Percentiles rank a stretch among this genome's conserved stretches.
phyloP scores from a whole-genome alignment of 257 asterid species.

The Nicotiana otophora region DNA sequence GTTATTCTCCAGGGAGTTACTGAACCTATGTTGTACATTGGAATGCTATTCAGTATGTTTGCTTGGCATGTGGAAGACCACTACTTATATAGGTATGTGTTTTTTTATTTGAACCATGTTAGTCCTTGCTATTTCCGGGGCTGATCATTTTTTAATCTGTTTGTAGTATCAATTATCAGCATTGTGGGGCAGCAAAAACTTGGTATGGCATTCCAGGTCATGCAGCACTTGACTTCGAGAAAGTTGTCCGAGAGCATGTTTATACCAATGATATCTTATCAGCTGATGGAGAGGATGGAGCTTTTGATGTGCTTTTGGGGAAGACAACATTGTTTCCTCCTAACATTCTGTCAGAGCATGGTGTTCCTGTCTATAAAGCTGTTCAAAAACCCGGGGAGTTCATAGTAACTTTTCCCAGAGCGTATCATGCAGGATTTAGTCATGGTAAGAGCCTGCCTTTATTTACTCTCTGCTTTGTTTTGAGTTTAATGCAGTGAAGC shows the following conservation, averaged over 20 bases:
- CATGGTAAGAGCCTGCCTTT: slow-evolving; percentile 51
- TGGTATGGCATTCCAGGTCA: slow-evolving; percentile 99
- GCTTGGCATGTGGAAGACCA: slow-evolving; percentile 99
- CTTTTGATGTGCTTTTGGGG: slow-evolving; percentile 90
- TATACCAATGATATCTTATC: slow-evolving; percentile 68
- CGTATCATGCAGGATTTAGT: slow-evolving; percentile 98
- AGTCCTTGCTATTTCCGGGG: slow-evolving; percentile 2
- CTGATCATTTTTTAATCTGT: slow-evolving; percentile 15
- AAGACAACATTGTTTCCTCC: slow-evolving; percentile 97
- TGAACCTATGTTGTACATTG: slow-evolving; percentile 97
- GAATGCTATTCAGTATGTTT: slow-evolving; percentile 97
- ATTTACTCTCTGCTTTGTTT: background rate
- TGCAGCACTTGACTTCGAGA: slow-evolving; percentile 82
- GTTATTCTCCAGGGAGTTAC: slow-evolving; percentile 81
- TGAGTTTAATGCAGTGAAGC: background rate
- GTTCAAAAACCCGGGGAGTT: slow-evolving; percentile 95
- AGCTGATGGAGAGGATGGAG: slow-evolving; percentile 89
- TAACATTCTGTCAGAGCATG: slow-evolving; percentile 61
- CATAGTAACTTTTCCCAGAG: slow-evolving; percentile 87
- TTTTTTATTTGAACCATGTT: background rate
- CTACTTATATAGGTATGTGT: slow-evolving; percentile 74
- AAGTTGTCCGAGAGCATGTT: slow-evolving; percentile 72
- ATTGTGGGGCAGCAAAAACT: slow-evolving; percentile 97
- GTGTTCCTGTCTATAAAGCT: slow-evolving; percentile 88
- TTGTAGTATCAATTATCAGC: slow-evolving; percentile 88